Evolutionary conservation across 352 stramenopile genomes (phyloP).

Genomic region (Globisporangium spiculum): DNA sequence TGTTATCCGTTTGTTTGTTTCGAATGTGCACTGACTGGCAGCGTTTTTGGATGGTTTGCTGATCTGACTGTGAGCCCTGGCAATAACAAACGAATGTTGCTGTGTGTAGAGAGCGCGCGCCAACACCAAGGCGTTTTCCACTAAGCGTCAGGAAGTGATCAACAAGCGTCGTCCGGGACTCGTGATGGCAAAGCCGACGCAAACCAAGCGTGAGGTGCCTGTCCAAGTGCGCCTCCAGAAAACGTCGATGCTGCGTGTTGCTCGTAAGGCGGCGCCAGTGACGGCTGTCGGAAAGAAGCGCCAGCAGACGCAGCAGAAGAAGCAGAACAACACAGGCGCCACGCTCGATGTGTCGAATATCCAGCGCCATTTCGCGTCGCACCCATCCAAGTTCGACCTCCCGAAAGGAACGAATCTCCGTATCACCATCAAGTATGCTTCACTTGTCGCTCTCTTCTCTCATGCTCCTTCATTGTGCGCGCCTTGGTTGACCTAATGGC

Average conservation of each 20-base stretch:
- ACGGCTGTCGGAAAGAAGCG: conserved; percentile 14
- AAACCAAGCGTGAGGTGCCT: conserved; percentile 27
- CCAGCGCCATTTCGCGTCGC: conserved; percentile 68
- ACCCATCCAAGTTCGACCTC: conserved; percentile 79
- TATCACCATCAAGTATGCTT: conserved; percentile 72
- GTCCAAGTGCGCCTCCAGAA: conserved; percentile 44
- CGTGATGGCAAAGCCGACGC: conserved; percentile 26
- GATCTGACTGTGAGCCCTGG: not conserved
- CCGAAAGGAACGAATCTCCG: conserved; percentile 76
- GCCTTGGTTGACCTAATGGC: not conserved
- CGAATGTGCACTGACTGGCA: not conserved
- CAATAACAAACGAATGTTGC: not conserved
- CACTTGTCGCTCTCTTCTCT: not conserved
- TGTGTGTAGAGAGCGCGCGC: conserved; percentile 33
- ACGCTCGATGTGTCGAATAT: conserved; percentile 77
- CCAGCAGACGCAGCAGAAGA: conserved; percentile 22
- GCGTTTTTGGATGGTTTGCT: not conserved
- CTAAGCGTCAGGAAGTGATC: conserved; percentile 65
- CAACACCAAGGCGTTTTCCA: conserved; percentile 42
- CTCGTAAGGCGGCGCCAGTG: conserved; percentile 25
- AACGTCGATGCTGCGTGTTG: conserved; percentile 36
- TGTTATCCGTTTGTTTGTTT: conserved; percentile 14
- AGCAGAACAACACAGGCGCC: conserved; percentile 19
- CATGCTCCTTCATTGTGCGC: not conserved
- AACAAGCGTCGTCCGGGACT: conserved; percentile 69